Base-by-base conservation (phyloP, 352 stramenopile genomes). In the Pythium brachiatum region DNA sequence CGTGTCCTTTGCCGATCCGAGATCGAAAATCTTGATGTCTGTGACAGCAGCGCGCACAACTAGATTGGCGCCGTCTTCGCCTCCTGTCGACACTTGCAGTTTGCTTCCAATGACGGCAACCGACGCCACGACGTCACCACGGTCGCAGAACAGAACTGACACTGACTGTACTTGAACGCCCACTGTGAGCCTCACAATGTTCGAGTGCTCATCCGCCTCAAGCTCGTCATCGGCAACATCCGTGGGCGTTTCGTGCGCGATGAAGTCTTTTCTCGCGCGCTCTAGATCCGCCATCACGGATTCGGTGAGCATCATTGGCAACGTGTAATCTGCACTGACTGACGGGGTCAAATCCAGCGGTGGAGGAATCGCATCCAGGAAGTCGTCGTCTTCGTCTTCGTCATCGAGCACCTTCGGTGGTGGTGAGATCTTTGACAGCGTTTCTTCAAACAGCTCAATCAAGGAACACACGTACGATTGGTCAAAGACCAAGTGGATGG, bases 401-500 rank as follows among this genome's bases (percentile, higher is more conserved):
- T 60, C 63, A 12, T 47, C 25, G 29, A 73, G 53, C 53, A 34
- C 52, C 48, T n/a, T 31, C 4, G 73, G 60, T 43, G 72, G 62
- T 16, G 74, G 13, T 8, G 73, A 61, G 43, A 86, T 69, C 50
- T 86, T 85, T 1, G 74, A 77, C 43, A 70, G 74, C 46, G 84
- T 84, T 60, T 92, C 74, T 64, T 91, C 81, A 54, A 92, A 79
- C 8, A 94, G 38, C 51, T 92, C 78, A 2, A 94, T 25, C 55
- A 94, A 61, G 51, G 83, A 91, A 48, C 81, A 89, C 8, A 94
- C 70, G 39, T 94, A 94, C 20, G 83, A 82, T 57, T 96, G 87
- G 43, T 96, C 85, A 64, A 94, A 92, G 43, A 90, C 82, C 20
- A 96, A 66, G 50, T 96, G 87, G 18, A 96, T 69, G 4, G 81